These are phyloP conservation scores for Strobilomyces confusus DNA, from an alignment of 768 basidiomycete genomes.

Conservation along the genomic window DNA sequence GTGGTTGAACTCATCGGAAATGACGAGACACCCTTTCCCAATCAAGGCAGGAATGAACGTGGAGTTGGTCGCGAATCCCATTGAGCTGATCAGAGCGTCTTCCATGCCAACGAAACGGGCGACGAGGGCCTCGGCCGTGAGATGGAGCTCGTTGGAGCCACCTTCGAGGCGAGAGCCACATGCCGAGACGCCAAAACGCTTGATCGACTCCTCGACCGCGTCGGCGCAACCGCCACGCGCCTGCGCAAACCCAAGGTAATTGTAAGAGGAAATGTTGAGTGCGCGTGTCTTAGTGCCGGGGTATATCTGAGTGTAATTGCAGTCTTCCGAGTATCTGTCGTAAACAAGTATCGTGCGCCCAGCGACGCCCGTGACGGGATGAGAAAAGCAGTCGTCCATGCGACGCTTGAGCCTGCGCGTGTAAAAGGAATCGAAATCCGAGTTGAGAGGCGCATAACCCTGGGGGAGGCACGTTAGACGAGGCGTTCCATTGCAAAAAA, in stretches of 20 bases:
- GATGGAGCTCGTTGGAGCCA: slow-evolving; percentile 84
- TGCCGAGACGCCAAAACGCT: slow-evolving; percentile 74
- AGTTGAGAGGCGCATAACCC: slow-evolving; percentile 96
- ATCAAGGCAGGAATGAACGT: slow-evolving; percentile 91
- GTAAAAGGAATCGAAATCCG: slow-evolving; percentile 99
- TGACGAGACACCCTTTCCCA: slow-evolving; percentile 86
- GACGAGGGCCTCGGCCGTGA: slow-evolving; percentile 77
- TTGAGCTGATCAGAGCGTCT: slow-evolving; percentile 84
- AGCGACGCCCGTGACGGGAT: slow-evolving; percentile 91
- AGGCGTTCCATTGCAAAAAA: not conserved
- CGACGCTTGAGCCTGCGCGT: slow-evolving; percentile 92
- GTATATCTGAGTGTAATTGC: slow-evolving; percentile 71
- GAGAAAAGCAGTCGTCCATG: slow-evolving; percentile 92
- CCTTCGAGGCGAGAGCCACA: slow-evolving; percentile 79
- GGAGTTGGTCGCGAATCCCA: slow-evolving; percentile 97
- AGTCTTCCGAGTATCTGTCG: slow-evolving; percentile 80
- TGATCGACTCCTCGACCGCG: slow-evolving; percentile 81
- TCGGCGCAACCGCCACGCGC: slow-evolving; percentile 91
- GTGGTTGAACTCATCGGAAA: slow-evolving; percentile 97
- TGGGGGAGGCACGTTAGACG: slow-evolving; percentile 30
- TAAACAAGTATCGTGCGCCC: slow-evolving; percentile 87
- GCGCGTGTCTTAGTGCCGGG: slow-evolving; percentile 82
- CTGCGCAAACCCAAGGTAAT: slow-evolving; percentile 98
- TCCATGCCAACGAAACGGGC: slow-evolving; percentile 89
- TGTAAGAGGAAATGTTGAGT: slow-evolving; percentile 97